Percentiles rank a stretch among this genome's conserved stretches.
Evolutionary conservation across 352 stramenopile species (phyloP).

Genomic region (Phytophthora crassamura): DNA sequence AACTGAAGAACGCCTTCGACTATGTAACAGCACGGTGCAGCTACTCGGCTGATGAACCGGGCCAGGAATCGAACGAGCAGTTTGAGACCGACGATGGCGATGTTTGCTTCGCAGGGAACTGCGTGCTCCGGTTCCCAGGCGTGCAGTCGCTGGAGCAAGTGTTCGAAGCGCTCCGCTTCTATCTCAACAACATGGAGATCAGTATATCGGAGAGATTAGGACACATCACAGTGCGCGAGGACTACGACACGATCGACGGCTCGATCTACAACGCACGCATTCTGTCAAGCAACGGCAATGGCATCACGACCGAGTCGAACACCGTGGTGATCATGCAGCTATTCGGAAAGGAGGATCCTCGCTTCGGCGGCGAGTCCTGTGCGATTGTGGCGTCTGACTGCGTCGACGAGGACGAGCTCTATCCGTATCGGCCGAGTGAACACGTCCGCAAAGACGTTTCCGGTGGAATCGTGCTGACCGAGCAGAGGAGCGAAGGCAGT

Average conservation of each 20-base stretch:
- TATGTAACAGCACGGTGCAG: constrained; percentile 34
- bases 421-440: constrained; percentile 30
- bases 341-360: constrained; percentile 16
- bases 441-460: constrained; percentile 44
- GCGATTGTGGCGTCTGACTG: constrained; percentile 40
- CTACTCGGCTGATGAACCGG: constrained; percentile 9
- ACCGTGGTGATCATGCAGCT: constrained; percentile 30
- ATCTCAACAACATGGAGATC: constrained; percentile 55
- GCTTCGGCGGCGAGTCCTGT: constrained; percentile 20
- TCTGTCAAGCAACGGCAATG: constrained; percentile 19
- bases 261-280: constrained; percentile 38
- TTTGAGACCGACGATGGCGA: constrained; percentile 37
- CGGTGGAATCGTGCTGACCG: constrained; percentile 33
- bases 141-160: constrained; percentile 41
- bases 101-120: constrained; percentile 30
- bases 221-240: constrained; percentile 40
- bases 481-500: not conserved
- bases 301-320: constrained; percentile 33
- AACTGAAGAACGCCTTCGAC: constrained; percentile 27
- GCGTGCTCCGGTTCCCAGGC: constrained; percentile 32
- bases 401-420: constrained; percentile 26
- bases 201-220: constrained; percentile 45
- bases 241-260: constrained; percentile 32
- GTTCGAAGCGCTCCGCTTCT: constrained; percentile 46
- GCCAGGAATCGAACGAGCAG: constrained; percentile 24